Evolutionary conservation across 495 filamentous ascomycete genomes (phyloP).

Genomic region (Lasiosphaeria miniovina): DNA sequence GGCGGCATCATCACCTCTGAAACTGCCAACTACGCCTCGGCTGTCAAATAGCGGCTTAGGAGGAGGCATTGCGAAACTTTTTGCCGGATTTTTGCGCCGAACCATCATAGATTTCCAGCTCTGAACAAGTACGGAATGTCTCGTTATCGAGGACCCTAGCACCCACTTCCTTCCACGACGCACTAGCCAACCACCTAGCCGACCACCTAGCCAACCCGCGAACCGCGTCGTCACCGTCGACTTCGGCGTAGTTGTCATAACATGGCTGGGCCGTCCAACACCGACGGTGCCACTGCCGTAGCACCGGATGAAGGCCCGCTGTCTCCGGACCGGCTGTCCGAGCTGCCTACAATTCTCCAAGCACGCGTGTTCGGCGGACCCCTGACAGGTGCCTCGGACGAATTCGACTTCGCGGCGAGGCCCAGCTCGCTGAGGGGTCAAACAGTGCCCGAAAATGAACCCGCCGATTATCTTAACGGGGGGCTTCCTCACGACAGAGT

Average conservation of each 20-base stretch:
- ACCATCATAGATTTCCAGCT: neutral
- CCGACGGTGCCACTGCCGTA: constrained; percentile 13
- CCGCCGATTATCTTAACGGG: constrained; percentile 45
- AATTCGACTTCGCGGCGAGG: constrained; percentile 32
- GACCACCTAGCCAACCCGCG: neutral
- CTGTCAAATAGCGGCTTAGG: neutral
- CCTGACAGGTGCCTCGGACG: constrained; percentile 27
- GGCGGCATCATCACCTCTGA: neutral
- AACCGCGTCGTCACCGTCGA: constrained; percentile 3
- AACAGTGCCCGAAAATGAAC: constrained; percentile 21
- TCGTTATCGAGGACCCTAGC: constrained; percentile 13
- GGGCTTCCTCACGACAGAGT: constrained; percentile 34
- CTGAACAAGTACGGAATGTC: constrained; percentile 11
- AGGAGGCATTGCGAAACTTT: neutral
- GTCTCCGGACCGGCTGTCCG: constrained; percentile 26
- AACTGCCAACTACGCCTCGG: neutral
- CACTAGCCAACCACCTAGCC: constrained; percentile 4
- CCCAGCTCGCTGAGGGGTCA: constrained; percentile 15
- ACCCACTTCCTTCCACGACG: neutral
- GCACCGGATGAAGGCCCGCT: constrained; percentile 21
- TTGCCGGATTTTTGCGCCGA: neutral
- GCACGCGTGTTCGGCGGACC: constrained; percentile 17
- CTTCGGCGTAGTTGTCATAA: neutral
- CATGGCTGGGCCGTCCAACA: constrained; percentile 26
- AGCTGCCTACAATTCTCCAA: constrained; percentile 31